phyloP scores from a whole-genome alignment of 345 rosid species.

The Syzygium aqueum region DNA sequence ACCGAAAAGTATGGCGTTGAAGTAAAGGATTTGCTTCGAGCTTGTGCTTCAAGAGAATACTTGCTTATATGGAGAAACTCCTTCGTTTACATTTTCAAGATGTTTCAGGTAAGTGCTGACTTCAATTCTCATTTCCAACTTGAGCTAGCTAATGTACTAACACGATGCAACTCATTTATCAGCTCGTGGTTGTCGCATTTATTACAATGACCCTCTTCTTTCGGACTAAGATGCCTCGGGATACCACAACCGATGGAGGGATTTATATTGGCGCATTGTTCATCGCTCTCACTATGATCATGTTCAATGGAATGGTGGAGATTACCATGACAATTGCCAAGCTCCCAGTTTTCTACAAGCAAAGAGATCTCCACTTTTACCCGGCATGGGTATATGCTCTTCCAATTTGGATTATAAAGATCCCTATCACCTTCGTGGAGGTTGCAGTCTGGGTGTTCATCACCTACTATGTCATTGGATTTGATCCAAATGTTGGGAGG shows the following conservation, averaged over 20 bases:
- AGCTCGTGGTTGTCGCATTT: slow-evolving; percentile 13
- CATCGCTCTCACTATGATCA: slow-evolving; percentile 4
- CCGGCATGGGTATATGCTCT: slow-evolving; percentile 38
- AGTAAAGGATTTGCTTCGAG: slow-evolving; percentile 42
- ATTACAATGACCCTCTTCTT: slow-evolving; percentile 28
- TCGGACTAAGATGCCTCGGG: slow-evolving; percentile 22
- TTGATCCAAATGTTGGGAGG: slow-evolving; percentile 34
- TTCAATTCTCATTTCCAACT: not conserved
- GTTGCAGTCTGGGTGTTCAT: slow-evolving; percentile 25
- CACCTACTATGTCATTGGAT: slow-evolving; percentile 35
- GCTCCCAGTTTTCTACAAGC: slow-evolving; percentile 46
- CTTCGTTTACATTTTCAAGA: slow-evolving; percentile 42
- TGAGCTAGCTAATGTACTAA: not conserved
- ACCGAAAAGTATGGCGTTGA: slow-evolving; percentile 35
- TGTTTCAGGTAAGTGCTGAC: slow-evolving; percentile 24
- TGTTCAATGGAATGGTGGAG: slow-evolving; percentile 29
- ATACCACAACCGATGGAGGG: slow-evolving; percentile 12
- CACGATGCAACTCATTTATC: not conserved
- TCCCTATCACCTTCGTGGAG: slow-evolving; percentile 27
- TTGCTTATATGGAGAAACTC: slow-evolving; percentile 60
- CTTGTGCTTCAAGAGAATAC: slow-evolving; percentile 39
- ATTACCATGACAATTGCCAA: slow-evolving; percentile 23
- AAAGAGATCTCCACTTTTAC: slow-evolving; percentile 33
- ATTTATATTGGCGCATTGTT: slow-evolving; percentile 28
- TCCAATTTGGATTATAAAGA: slow-evolving; percentile 35